Evolutionary conservation across 2,329 filamentous ascomycete species (phyloP), one percentile per base, ranked within the genome.

Genomic region (Cladobotryum mycophilum): DNA sequence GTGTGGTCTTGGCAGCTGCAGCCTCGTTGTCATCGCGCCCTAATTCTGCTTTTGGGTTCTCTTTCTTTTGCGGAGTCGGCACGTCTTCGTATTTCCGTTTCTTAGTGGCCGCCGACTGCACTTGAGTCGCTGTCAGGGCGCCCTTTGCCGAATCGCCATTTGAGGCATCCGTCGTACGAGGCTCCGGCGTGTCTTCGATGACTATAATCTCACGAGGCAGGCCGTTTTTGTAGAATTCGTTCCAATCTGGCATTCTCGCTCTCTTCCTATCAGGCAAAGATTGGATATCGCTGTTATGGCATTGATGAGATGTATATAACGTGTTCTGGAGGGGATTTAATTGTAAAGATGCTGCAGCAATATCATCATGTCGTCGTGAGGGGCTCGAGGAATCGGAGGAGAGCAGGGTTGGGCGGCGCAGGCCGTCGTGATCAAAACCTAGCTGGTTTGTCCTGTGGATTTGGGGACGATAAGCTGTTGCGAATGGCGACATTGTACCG

Each of bases 181-280:
- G 75, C 50, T 78, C 76, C 46, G 85, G 85, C 5, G 80, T 82
- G 66, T 89, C 85, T 66, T 86, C 81, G 60, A 92, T 92, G 59
- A 91, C 82, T 63, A 92, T 91, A 63, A 92, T 82, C 71, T 91
- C 88, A 64, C 88, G 85, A 13, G 88, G 88, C 20, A 89, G 71
- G 4, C 88, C 88, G 66, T 91, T 90, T 64, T 85, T 86, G 68
- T 89, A 92, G 63, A 90, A 92, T 55, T 79, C 80, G 53, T 79
- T 75, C 88, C 88, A 92, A 68, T 92, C 84, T 40, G 86, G 85
- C 38, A 41, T 41, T 20, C 38, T 20, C 13, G 38, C 3, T 17
- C 38, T 17, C 38, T 41, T 41, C 15, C 38, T 17, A 3, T 12
- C 17, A 12, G 38, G 17, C 8, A 20, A 20, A 20, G 38, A 20